phyloP scores from a whole-genome alignment of 2,329 filamentous ascomycete species.

The Claviceps sp. region DNA sequence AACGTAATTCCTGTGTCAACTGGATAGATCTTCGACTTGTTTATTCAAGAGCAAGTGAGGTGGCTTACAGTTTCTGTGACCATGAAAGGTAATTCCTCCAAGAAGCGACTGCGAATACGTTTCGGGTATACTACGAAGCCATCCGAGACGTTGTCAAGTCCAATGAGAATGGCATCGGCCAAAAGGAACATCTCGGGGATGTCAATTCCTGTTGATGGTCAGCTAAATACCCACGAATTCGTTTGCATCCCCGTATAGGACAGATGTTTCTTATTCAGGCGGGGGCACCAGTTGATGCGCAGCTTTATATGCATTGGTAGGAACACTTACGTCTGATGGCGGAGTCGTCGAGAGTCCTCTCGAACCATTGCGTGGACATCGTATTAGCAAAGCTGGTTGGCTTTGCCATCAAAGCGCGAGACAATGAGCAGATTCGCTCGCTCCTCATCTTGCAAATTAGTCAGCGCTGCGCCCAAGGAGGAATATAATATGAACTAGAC shows the following conservation, averaged over 20 bases:
- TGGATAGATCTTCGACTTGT: too few relatives aligned
- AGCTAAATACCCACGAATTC: constrained; percentile 22
- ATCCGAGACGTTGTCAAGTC: constrained; percentile 52
- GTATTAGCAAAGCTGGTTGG: constrained; percentile 19
- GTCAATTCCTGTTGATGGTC: constrained; percentile 26
- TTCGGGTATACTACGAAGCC: constrained; percentile 70
- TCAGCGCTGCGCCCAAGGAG: not conserved
- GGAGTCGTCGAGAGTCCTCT: constrained; percentile 65
- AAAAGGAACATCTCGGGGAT: constrained; percentile 55
- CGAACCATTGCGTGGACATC: constrained; percentile 31
- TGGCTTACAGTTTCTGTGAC: constrained; percentile 31
- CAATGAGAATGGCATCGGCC: constrained; percentile 54
- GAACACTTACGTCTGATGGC: constrained; percentile 41
- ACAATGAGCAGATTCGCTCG: constrained; percentile 8
- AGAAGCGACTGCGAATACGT: constrained; percentile 52
- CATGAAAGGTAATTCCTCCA: constrained; percentile 79
- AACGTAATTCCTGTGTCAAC: not conserved
- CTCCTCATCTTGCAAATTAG: constrained; percentile 1
- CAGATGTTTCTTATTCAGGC: not conserved
- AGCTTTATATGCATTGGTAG: not conserved
- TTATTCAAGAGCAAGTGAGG: not conserved
- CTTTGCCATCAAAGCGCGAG: constrained; percentile 30
- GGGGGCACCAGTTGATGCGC: not conserved
- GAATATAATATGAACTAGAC: not conserved
- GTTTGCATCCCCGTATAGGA: not conserved